A percentile compares a stretch with the other conserved stretches of the same genome.
phyloP scores from a whole-genome alignment of 768 basidiomycete genomes.

The Austroboletus eburneus region DNA sequence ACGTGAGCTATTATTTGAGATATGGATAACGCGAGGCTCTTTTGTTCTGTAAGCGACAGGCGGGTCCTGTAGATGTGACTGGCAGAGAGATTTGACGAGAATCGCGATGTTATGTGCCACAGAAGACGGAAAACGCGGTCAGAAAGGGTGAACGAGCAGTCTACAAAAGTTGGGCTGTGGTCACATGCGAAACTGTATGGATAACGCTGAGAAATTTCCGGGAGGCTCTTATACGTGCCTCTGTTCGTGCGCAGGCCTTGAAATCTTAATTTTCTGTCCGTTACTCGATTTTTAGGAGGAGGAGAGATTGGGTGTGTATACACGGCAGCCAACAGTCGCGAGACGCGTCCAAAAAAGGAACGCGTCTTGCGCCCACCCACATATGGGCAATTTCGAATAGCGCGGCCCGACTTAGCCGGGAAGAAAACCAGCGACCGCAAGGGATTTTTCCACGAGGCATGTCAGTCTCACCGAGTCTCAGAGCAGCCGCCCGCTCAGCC shows the following conservation, averaged over 20 bases:
- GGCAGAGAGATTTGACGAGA: conserved; percentile 1
- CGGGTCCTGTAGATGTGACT: background rate
- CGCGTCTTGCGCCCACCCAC: conserved; percentile 38
- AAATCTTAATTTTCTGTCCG: conserved; percentile 27
- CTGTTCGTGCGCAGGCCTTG: conserved; percentile 15
- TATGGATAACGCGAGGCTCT: conserved; percentile 18
- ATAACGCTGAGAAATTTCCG: conserved; percentile 14
- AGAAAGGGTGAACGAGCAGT: background rate
- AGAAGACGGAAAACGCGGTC: conserved; percentile 18
- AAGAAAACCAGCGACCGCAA: background rate
- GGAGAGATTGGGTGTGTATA: conserved; percentile 30
- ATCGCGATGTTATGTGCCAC: conserved; percentile 9
- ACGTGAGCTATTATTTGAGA: conserved; percentile 34
- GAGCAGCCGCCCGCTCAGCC: conserved; percentile 65
- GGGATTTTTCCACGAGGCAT: conserved; percentile 28
- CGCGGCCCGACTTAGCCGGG: conserved; percentile 10
- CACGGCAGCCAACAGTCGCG: conserved; percentile 18
- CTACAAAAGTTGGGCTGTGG: conserved; percentile 16
- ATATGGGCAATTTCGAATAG: conserved; percentile 33
- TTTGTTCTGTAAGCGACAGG: conserved; percentile 7
- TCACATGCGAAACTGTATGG: conserved; percentile 13
- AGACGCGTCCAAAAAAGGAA: conserved; percentile 36
- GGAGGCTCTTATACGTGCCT: conserved; percentile 14
- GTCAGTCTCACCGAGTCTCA: conserved; percentile 54
- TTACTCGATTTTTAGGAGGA: conserved; percentile 25